Base-by-base conservation (phyloP, 1,284 basidiomycete genomes). In the Naganishia cerealis region DNA sequence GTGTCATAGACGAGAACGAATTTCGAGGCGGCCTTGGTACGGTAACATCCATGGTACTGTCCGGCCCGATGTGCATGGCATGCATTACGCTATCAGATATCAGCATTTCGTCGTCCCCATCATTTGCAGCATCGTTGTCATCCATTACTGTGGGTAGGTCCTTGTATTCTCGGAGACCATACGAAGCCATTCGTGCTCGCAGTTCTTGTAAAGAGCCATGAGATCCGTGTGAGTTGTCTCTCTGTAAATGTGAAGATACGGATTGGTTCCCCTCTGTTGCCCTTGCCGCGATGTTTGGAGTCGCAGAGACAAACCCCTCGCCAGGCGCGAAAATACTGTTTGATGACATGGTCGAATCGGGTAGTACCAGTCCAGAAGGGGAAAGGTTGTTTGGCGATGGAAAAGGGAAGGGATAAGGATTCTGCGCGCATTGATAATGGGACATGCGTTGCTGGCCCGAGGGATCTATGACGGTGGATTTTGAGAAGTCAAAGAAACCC, bases 301-400 rank as follows among this genome's bases (percentile, higher is more conserved):
- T 4, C 46, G 46, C 46, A 50, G 46, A 50, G 1, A 24, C n/a
- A 50, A 50, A 50, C 46, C 21, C 46, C 21, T 50, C n/a, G 8
- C n/a, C 39, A 2, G 50, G 33, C 12, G 46, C 12, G 42, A 63
- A 63, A 9, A 24, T 24, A 53, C 38, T 54, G 38, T 42, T 46
- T 18, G 58, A 29, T 24, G 61, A 54, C 61, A 54, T 63, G 10
- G 61, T 54, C 8, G 61, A 63, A 63, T 63, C 61, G n/a, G 61
- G 61, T 24, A 63, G 39, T n/a, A 63, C 61, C 13, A 63, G 50
- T 53, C 61, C 61, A n/a, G 61, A 63, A 42, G 61, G 61, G 21
- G 61, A 63, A 0, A 63, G 38, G 38, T 63, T 46, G 43, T 63
- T 63, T 13, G 61, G 61, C 38, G 61, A 63, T 2, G 61, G 61